Evolutionary conservation across 2,329 filamentous ascomycete genomes (phyloP).

Genomic region (Immersiporthe knoxdaviesiana): DNA sequence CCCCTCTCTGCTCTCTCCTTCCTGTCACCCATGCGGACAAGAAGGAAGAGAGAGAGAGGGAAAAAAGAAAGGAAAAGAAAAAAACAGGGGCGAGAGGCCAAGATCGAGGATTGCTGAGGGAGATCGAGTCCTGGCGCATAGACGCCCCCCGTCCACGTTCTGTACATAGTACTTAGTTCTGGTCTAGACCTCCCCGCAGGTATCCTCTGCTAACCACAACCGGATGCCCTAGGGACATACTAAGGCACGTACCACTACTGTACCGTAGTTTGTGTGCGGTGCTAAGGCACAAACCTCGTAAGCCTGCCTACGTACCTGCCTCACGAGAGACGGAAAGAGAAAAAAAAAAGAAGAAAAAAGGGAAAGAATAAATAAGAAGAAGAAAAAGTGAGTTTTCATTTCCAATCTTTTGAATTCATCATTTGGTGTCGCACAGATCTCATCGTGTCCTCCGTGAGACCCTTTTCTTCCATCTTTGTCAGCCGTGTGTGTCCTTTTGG

Average conservation of each 20-base stretch:
- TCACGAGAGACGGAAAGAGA: not conserved
- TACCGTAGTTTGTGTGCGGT: not conserved
- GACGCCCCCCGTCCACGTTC: not conserved
- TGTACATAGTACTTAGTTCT: no score
- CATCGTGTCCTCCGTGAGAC: not conserved
- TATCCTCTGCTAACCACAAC: not conserved
- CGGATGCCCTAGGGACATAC: not conserved
- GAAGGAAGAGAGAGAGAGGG: no score
- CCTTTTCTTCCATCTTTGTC: not conserved
- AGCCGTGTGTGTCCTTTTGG: not conserved
- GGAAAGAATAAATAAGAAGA: no score
- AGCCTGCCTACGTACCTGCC: not conserved
- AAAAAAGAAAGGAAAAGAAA: not conserved
- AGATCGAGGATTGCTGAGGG: conserved; percentile 25
- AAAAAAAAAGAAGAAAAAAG: not conserved
- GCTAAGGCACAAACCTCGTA: not conserved
- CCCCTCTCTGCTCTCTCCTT: not conserved
- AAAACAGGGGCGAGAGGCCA: not conserved
- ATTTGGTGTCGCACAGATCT: not conserved
- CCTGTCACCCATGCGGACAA: not conserved
- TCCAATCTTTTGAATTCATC: no score
- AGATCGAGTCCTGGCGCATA: conserved; percentile 11
- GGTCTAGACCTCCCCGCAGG: conserved; percentile 19
- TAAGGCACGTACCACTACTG: not conserved
- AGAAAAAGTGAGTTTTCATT: no score